phyloP scores from a whole-genome alignment of 805 yeast species.

The Teunomyces kruisii region DNA sequence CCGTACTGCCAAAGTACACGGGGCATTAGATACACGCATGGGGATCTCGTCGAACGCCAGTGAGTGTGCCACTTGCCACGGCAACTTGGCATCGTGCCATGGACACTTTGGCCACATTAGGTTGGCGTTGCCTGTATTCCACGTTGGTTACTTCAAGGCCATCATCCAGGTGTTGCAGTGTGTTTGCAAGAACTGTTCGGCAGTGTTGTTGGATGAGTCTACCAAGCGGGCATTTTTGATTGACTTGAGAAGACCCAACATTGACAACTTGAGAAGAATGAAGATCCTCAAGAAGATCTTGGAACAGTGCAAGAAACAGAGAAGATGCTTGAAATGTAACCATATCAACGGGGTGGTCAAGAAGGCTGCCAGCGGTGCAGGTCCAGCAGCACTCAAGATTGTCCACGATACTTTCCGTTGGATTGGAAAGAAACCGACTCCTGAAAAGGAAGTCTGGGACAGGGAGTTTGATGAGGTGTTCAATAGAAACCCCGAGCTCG shows the following conservation, averaged over 20 bases:
- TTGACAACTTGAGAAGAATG: constrained; percentile 92
- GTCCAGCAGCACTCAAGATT: constrained; percentile 91
- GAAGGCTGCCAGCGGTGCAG: constrained; percentile 88
- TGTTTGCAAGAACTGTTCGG: constrained; percentile 87
- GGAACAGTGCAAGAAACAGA: constrained; percentile 94
- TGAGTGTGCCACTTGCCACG: constrained; percentile 90
- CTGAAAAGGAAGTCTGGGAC: constrained; percentile 86
- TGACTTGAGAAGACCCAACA: constrained; percentile 85
- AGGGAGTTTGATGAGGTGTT: constrained; percentile 78
- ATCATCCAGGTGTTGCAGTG: constrained; percentile 85
- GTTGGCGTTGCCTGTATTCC: constrained; percentile 93
- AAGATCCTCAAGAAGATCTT: constrained; percentile 74
- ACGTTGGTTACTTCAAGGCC: constrained; percentile 94
- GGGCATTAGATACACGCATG: constrained; percentile 91
- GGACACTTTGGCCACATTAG: constrained; percentile 98
- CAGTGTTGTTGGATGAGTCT: constrained; percentile 69
- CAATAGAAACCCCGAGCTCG: constrained; percentile 80
- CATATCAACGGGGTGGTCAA: constrained; percentile 95
- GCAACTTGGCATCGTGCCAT: constrained; percentile 89
- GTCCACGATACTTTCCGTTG: constrained; percentile 95
- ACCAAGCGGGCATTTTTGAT: constrained; percentile 64
- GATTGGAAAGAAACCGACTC: constrained; percentile 86
- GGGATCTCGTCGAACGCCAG: constrained; percentile 87
- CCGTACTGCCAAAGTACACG: constrained; percentile 74
- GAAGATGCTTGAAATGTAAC: constrained; percentile 85